Evolutionary conservation across 257 asterid species (phyloP), one percentile per base, ranked within the genome.

Genomic region (Solanum neorickii): DNA sequence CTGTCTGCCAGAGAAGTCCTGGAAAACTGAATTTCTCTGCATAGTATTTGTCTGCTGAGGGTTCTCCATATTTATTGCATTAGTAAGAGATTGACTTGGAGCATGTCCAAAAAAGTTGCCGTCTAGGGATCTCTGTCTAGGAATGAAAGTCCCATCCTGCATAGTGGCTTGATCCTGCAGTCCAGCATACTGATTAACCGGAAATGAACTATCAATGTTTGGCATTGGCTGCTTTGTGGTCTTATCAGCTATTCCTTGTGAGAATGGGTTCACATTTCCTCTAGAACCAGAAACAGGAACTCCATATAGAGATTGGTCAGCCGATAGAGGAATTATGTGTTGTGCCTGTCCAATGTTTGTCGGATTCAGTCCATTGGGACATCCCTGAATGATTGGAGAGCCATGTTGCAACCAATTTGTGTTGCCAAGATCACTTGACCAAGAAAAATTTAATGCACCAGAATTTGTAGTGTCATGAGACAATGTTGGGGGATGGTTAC

Each of bases 331-430:
- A 47, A 47, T 76, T 75, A 27, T 15, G 20, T 44, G 46, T 72
- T 70, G 87, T 70, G 87, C 88, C 72, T 88, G 90, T 11, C 75
- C 83, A 41, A 33, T 87, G 78, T 78, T 82, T 23, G 87, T 72
- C 47, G 27, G 84, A 41, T 21, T 89, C 88, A 86, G 90, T 68
- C 94, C 95, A 89, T 89, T 92, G 42, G 95, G 86, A 87, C 97
- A 87, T 82, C 93, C 95, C 84, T 90, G 98, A 91, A 90, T 65
- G 83, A 89, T 88, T 75, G 94, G 86, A 87, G 98, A 91, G 90
- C 91, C 90, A 52, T 89, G 90, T 86, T 89, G 94, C 86, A 92
- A 83, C 98, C 97, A 94, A 85, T 92, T 95, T 80, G 94, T 82
- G 83, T 88, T 90, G 88, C 95, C 93, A 62, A 82, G 88, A 76